Evolutionary conservation across 768 basidiomycete genomes (phyloP), one percentile per base, ranked within the genome.

Genomic region (Russula vinacea): DNA sequence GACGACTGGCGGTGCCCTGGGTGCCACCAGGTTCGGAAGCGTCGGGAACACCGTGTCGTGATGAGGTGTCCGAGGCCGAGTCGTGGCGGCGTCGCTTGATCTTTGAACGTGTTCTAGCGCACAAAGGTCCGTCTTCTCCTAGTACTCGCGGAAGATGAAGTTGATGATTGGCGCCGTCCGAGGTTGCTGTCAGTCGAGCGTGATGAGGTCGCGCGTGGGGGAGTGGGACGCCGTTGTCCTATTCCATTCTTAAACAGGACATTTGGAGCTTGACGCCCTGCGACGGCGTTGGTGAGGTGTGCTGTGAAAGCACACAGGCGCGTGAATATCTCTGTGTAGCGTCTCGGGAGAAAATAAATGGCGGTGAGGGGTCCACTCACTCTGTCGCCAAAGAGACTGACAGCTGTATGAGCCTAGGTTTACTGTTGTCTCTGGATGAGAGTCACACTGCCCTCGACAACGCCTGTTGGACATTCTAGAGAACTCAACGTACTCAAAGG

Each of bases 21-120:
- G 58, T 35, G 71, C 66, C 16, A 74, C 70, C 8, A 78, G 73
- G 24, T 79, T 73, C 0, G 89, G 89, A 9, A 94, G 75, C 66
- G 84, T 85, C 0, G 91, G 91, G 75, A 94, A 94, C 44, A 84
- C 78, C 0, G 82, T 65, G 47, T 74, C 77, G 45, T 32, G 44
- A 58, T 35, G 6, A 94, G 80, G 55, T 29, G 29, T 92, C 87
- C 0, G 93, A 92, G 77, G 26, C 24, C 49, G 94, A 93, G 69
- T 93, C 86, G 72, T 85, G 84, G 22, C 86, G 88, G 85, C 91
- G 29, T 29, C 29, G 89, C 90, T 96, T 90, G 33, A 91, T 78
- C 62, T 87, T 29, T 86, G 74, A 94, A 94, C 1, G 85, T 85
- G 55, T 89, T 90, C 88, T 94, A 29, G 29, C 0, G 90, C 88